Conservation (phyloP, 768 basidiomycete species). For the Hericium coralloides region DNA sequence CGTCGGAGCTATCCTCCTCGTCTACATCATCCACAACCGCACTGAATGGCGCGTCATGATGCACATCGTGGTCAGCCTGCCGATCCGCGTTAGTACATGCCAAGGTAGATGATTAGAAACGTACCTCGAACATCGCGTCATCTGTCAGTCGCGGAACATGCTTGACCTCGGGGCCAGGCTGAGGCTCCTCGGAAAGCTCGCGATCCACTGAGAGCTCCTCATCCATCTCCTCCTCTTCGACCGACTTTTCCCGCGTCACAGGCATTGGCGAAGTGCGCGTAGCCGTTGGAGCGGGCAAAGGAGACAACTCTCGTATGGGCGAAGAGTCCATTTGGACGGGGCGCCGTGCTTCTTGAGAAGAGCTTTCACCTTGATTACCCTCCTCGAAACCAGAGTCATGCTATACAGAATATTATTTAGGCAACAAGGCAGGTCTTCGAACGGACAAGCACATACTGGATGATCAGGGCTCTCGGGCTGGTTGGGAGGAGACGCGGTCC, state of each 20-base stretch:
- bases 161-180: conserved; percentile 11
- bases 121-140: neutral
- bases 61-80: neutral
- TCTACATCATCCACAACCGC: conserved; percentile 20
- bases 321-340: neutral
- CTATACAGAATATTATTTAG: too few species aligned
- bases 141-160: neutral
- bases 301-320: neutral
- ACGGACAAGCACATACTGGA: too few species aligned
- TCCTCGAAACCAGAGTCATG: neutral
- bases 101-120: neutral
- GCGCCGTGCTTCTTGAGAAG: neutral
- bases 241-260: neutral
- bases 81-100: neutral
- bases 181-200: conserved; percentile 24
- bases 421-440: too few species aligned
- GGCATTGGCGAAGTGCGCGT: neutral
- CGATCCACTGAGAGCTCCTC: conserved; percentile 26
- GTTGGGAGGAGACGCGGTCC: too few species aligned
- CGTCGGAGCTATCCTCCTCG: conserved; percentile 30
- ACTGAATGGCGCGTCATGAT: neutral
- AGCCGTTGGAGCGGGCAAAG: neutral
- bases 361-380: neutral
- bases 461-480: too few species aligned
- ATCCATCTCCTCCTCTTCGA: conserved; percentile 18